Base-by-base conservation (phyloP, 345 rosid species). In the Isatis tinctoria region DNA sequence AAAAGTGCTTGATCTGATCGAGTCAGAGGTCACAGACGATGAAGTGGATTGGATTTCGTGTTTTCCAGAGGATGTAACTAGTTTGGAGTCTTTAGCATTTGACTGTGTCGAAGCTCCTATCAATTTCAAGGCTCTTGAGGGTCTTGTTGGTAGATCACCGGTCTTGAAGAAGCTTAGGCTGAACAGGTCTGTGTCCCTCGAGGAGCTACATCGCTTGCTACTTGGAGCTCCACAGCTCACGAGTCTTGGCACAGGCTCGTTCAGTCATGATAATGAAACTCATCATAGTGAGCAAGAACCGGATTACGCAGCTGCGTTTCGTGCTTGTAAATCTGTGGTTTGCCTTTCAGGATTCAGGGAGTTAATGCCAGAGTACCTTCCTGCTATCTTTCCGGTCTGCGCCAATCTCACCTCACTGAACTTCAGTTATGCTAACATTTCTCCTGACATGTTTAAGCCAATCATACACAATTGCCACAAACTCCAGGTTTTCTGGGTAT, bases 341-440 rank as follows among this genome's bases (percentile, higher is more conserved):
- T 90, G 91, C 74, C 84, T 93, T 20, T 89, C 98, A 10, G 98
- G 98, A 18, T 91, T 89, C 48, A 87, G 84, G 82, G 98, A 88
- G 37, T 78, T 88, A 9, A 30, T 74, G 45, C 81, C 97, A 0
- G 91, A 82, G 67, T 85, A 83, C 76, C 84, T 93, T 43, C 91
- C 92, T 8, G 86, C 89, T 49, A 85, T 93, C 36, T 83, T 74
- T 76, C 92, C 91, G 0, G 91, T 88, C n/a, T 91, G 96, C 35
- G 80, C 86, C 60, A 87, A 85, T 83, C 86, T 93, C 41, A 89
- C 90, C 39, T 93, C 91, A 36, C 80, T 93, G 70, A 93, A 91
- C 82, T 85, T 93, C 74, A 91, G 98, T 78, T 91, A 89, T 77
- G 96, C 97, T n/a, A 83, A 79, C 79, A 82, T 93, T 60, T 77